Conservation (phyloP, 2,329 filamentous ascomycete species). For the Fusarium concolor region DNA sequence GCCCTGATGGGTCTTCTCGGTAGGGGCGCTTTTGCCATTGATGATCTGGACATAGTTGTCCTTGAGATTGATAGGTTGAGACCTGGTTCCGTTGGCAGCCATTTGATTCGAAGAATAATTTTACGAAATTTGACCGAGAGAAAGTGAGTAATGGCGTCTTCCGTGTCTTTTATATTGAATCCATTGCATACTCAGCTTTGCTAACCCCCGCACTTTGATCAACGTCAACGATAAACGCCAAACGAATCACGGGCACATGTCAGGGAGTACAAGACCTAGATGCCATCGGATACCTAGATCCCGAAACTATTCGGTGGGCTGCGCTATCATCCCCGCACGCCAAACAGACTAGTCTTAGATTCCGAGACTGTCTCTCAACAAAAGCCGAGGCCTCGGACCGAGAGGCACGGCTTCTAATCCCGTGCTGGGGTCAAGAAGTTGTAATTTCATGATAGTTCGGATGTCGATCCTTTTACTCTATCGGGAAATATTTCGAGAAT, state of each 20-base stretch:
- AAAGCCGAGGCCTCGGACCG: constrained; percentile 22
- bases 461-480: not conserved
- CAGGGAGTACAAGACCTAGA: not conserved
- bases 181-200: not conserved
- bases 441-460: not conserved
- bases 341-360: not conserved
- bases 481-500: not conserved
- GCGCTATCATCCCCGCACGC: not conserved
- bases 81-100: constrained; percentile 22
- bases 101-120: constrained; percentile 1
- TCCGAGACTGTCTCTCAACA: constrained; percentile 4
- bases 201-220: constrained; percentile 19
- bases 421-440: not conserved
- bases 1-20: constrained; percentile 33
- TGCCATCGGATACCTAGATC: not conserved
- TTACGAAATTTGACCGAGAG: not conserved
- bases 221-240: constrained; percentile 1
- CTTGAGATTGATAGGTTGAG: constrained; percentile 17
- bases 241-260: constrained; percentile 13
- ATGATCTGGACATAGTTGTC: constrained; percentile 43
- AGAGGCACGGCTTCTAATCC: not conserved
- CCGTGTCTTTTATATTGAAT: not conserved
- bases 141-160: not conserved
- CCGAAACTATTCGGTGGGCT: constrained; percentile 12
- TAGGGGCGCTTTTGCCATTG: constrained; percentile 33